Percentiles rank a stretch among this genome's conserved stretches.
phyloP scores from a whole-genome alignment of 768 basidiomycete species.

The Leccinum disarticulatum region DNA sequence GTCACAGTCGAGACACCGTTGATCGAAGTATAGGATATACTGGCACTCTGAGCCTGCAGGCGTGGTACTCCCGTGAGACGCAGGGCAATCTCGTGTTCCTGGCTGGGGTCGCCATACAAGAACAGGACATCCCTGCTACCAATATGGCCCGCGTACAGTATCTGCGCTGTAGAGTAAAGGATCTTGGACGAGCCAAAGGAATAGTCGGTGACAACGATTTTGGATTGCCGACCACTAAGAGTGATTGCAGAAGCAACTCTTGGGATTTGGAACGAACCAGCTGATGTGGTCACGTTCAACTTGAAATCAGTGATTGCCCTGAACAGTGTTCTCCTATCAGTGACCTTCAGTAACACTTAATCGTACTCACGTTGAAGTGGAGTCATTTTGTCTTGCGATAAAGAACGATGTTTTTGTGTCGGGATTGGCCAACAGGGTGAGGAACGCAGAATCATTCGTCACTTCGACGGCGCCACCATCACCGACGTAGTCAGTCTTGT shows the following conservation, averaged over 20 bases:
- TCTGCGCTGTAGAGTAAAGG: conserved; percentile 69
- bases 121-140: conserved; percentile 64
- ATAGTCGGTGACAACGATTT: conserved; percentile 71
- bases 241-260: conserved; percentile 51
- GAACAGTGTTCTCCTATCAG: background rate
- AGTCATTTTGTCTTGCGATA: conserved; percentile 64
- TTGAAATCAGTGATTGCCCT: conserved; percentile 49
- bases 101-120: conserved; percentile 54
- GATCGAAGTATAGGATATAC: conserved; percentile 24
- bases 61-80: conserved; percentile 47
- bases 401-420: conserved; percentile 68
- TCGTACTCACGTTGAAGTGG: conserved; percentile 59
- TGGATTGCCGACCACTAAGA: conserved; percentile 70
- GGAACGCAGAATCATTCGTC: conserved; percentile 50
- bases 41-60: conserved; percentile 26
- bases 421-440: conserved; percentile 66
- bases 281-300: conserved; percentile 55
- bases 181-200: conserved; percentile 63
- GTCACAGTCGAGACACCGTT: conserved; percentile 45
- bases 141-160: conserved; percentile 66
- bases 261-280: conserved; percentile 57
- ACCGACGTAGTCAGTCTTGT: conserved; percentile 75
- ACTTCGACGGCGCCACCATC: conserved; percentile 49
- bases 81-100: conserved; percentile 57
- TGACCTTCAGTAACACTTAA: background rate